A percentile compares a stretch with the other conserved stretches of the same genome.
These are phyloP conservation scores for Suillus alpinus DNA, from an alignment of 768 basidiomycete genomes.

Conservation along the genomic window DNA sequence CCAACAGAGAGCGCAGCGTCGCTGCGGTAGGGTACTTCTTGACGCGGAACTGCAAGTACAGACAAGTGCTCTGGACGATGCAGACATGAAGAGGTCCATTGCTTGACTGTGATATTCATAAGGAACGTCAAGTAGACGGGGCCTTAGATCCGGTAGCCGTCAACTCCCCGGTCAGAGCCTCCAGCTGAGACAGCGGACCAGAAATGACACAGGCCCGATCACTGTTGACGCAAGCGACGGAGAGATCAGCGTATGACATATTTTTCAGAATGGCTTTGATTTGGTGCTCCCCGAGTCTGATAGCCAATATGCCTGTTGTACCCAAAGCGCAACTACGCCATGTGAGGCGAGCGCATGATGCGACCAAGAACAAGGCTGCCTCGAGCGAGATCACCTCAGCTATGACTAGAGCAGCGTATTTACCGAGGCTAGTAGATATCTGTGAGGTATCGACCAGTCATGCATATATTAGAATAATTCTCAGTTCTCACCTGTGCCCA, in stretches of 20 bases:
- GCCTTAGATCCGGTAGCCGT: slow-evolving; percentile 39
- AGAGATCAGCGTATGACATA: slow-evolving; percentile 34
- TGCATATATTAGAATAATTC: not conserved
- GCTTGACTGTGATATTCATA: slow-evolving; percentile 68
- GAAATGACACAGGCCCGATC: slow-evolving; percentile 55
- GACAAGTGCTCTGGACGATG: too few species aligned
- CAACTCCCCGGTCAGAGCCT: slow-evolving; percentile 39
- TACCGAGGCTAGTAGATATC: slow-evolving; percentile 55
- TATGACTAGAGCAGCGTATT: slow-evolving; percentile 69
- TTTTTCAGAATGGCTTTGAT: slow-evolving; percentile 35
- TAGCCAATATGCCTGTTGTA: slow-evolving; percentile 60
- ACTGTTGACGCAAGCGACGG: slow-evolving; percentile 64
- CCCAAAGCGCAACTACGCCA: slow-evolving; percentile 40
- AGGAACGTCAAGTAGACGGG: slow-evolving; percentile 46
- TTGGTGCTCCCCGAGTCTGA: slow-evolving; percentile 37
- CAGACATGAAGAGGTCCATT: too few species aligned
- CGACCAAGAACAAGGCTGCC: slow-evolving; percentile 57
- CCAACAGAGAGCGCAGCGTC: too few species aligned
- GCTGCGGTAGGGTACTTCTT: too few species aligned
- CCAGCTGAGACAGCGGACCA: slow-evolving; percentile 47
- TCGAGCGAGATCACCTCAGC: slow-evolving; percentile 56
- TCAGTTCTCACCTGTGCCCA: slow-evolving; percentile 63
- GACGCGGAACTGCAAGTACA: too few species aligned
- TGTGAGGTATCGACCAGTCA: not conserved
- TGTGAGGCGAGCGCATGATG: slow-evolving; percentile 57